Percentiles rank a stretch among this genome's conserved stretches.
Conservation (phyloP, 1,284 basidiomycete genomes). For the Cystobasidium pallidum region DNA sequence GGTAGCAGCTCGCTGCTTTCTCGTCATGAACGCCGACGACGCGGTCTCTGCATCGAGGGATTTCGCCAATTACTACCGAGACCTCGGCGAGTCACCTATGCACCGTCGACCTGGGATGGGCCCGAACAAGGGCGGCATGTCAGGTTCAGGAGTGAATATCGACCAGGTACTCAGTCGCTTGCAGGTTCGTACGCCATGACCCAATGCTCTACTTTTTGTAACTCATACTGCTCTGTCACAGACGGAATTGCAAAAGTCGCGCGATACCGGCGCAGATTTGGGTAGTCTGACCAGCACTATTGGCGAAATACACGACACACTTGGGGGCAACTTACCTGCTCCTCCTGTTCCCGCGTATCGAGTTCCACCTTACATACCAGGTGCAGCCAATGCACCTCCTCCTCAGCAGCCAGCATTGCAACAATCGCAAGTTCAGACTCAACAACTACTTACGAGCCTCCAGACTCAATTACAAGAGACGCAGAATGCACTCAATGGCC, state of each 20-base stretch:
- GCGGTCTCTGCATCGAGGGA: constrained; percentile 57
- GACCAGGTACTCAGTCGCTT: constrained; percentile 61
- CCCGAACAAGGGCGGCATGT: constrained; percentile 19
- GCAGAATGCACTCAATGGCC: constrained; percentile 73
- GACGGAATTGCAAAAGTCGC: constrained; percentile 88
- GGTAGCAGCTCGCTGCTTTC: constrained; percentile 89
- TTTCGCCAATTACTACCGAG: constrained; percentile 51
- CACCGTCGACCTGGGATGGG: constrained; percentile 36
- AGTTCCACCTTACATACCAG: constrained; percentile 55
- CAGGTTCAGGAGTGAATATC: constrained; percentile 55
- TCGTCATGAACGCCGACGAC: constrained; percentile 85
- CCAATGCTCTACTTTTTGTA: neutral
- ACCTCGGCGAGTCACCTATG: constrained; percentile 46
- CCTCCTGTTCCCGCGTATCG: constrained; percentile 44
- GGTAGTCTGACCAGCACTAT: constrained; percentile 78
- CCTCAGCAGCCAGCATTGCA: constrained; percentile 62
- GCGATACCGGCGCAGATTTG: constrained; percentile 89
- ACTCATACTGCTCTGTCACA: constrained; percentile 58
- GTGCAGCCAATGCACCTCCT: constrained; percentile 54
- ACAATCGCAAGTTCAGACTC: constrained; percentile 60
- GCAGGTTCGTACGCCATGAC: constrained; percentile 55
- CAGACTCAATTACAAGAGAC: constrained; percentile 85
- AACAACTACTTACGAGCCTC: constrained; percentile 57
- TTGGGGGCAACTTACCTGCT: constrained; percentile 70
- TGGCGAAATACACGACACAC: constrained; percentile 86